Evolutionary conservation across 305 asterid genomes (phyloP), one percentile per base, ranked within the genome.

Genomic region (Fraxinus greggii): DNA sequence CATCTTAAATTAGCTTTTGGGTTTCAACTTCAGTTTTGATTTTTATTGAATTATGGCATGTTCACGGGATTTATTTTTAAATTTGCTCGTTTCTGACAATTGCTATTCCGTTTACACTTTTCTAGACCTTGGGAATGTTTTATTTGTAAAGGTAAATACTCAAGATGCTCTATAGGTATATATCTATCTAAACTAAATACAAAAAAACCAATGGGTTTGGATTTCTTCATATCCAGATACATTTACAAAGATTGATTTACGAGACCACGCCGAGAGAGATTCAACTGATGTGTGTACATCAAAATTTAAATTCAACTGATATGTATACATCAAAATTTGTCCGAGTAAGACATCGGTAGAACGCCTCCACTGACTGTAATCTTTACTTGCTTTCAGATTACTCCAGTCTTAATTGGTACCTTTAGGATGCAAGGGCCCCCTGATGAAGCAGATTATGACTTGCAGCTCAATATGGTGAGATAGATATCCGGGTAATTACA

Each of bases 401-500:
- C 92, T 54, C 89, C 89, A 56, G 70, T 90, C 73, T 86, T 82
- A 87, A 83, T 86, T 82, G 92, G 93, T 89, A 87, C 81, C 83
- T 48, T 61, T 76, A 87, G 83, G 87, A 90, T 92, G 92, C 93
- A 84, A 85, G 93, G 90, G 69, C 92, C 95, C 8, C 78, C 67
- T 45, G 87, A 81, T 82, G 93, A 91, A 78, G 78, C 90, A 78
- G 90, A 83, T 72, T 83, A 75, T 83, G 85, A 88, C 82, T 78
- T 79, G 86, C 88, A 75, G 85, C 87, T 88, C 87, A 81, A 89
- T 88, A 91, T 78, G 95, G 97, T 89, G 92, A 90, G 97, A 89
- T 86, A 85, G 84, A 85, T 86, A 83, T 79, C 91, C 70, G 90
- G 93, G 96, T 89, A 92, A 89, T 86, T 75, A 78, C 87, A 17